Evolutionary conservation across 257 asterid genomes (phyloP).

Genomic region (Capsicum chinense): DNA sequence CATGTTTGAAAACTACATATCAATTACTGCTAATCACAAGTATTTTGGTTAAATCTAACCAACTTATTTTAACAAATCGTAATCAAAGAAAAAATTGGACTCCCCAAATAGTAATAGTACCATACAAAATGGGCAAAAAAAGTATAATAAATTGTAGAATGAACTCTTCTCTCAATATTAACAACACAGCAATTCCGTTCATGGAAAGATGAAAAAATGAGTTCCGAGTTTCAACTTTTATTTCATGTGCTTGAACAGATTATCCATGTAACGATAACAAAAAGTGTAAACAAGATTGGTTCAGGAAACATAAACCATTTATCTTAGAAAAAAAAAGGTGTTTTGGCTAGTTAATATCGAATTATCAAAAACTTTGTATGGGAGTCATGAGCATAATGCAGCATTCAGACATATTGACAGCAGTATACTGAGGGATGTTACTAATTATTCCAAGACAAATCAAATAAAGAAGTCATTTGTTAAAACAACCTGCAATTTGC

Average conservation of each 20-base stretch:
- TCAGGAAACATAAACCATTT: slow-evolving; percentile 12
- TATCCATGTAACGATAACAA: not conserved
- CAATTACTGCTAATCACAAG: slow-evolving; percentile 3
- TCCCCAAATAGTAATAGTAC: slow-evolving; percentile 22
- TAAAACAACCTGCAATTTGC: slow-evolving; percentile 72
- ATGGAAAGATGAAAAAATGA: slow-evolving; percentile 3
- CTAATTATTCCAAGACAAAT: slow-evolving; percentile 23
- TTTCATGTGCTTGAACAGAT: slow-evolving; percentile 21
- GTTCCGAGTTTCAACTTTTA: slow-evolving; percentile 5
- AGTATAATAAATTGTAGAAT: not conserved
- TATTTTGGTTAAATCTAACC: not conserved
- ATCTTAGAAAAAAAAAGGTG: not conserved
- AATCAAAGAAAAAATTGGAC: slow-evolving; percentile 15
- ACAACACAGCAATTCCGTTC: not conserved
- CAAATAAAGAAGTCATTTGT: slow-evolving; percentile 6
- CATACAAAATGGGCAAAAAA: slow-evolving; percentile 3
- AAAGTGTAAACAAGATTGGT: not conserved
- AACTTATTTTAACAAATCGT: not conserved
- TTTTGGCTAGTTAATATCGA: not conserved
- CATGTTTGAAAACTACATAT: not conserved
- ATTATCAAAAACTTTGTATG: not conserved
- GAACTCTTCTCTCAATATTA: not conserved
- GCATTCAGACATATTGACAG: not conserved
- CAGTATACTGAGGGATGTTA: not conserved
- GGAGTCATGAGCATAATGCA: not conserved